These are phyloP conservation scores for Lichina pygmaea DNA, from an alignment of 495 filamentous ascomycete genomes.

Conservation along the genomic window DNA sequence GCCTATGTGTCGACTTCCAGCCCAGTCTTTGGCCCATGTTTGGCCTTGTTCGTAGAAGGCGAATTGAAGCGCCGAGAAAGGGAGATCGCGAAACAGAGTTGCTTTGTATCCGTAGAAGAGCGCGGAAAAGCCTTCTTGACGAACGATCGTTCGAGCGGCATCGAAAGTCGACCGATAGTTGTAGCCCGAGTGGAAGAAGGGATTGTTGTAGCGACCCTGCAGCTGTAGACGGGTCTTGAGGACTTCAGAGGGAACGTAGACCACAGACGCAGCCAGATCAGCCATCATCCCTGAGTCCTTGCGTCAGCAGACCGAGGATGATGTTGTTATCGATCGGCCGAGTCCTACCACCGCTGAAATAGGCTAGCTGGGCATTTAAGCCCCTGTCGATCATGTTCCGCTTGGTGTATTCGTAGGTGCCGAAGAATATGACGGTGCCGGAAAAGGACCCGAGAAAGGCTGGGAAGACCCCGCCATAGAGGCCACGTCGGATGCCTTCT, in stretches of 20 bases:
- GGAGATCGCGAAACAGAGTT: slow-evolving; percentile 80
- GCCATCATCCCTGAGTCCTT: slow-evolving; percentile 45
- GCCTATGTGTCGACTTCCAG: slow-evolving; percentile 53
- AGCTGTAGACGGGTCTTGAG: slow-evolving; percentile 86
- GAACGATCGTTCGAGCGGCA: slow-evolving; percentile 59
- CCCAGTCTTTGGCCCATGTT: slow-evolving; percentile 46
- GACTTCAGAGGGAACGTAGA: slow-evolving; percentile 92
- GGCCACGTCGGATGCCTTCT: slow-evolving; percentile 61
- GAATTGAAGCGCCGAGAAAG: slow-evolving; percentile 87
- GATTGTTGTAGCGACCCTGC: slow-evolving; percentile 87
- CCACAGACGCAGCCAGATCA: slow-evolving; percentile 68
- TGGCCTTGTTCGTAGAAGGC: slow-evolving; percentile 95
- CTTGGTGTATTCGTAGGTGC: slow-evolving; percentile 88
- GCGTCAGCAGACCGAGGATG: background rate
- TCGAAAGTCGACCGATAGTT: slow-evolving; percentile 66
- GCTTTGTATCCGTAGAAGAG: slow-evolving; percentile 88
- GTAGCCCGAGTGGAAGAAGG: slow-evolving; percentile 73
- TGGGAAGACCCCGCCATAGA: slow-evolving; percentile 82
- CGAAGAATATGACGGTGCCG: slow-evolving; percentile 86
- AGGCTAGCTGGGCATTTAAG: slow-evolving; percentile 50
- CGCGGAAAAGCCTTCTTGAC: slow-evolving; percentile 53
- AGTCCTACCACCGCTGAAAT: slow-evolving; percentile 47
- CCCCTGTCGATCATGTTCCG: slow-evolving; percentile 62
- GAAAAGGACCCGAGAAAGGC: slow-evolving; percentile 82
- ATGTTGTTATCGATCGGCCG: slow-evolving; percentile 5